Evolutionary conservation across 116 monocot species (phyloP).

Genomic region (Phalaenopsis hybrid): DNA sequence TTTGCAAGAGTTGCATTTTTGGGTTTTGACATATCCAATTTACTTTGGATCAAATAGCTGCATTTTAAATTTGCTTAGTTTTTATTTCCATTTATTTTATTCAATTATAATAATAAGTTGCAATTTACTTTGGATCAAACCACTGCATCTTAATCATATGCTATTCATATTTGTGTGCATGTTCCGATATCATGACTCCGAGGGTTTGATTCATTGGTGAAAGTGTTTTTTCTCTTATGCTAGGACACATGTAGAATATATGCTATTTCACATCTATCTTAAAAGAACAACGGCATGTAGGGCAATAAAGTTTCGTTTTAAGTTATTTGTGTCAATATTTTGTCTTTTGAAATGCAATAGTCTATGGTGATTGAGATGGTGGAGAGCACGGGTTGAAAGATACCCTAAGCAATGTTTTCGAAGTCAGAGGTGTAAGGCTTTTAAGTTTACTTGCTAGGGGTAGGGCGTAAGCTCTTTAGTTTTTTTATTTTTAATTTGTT

Average conservation of each 20-base stretch:
- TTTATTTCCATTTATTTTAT: slow-evolving; percentile 1
- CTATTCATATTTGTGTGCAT: not conserved
- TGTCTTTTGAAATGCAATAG: not conserved
- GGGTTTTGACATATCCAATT: not conserved
- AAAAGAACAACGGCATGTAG: not conserved
- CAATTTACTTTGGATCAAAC: not conserved
- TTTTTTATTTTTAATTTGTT: too few relatives aligned
- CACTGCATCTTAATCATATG: not conserved
- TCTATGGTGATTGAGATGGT: not conserved
- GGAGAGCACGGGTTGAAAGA: not conserved
- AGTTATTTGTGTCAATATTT: not conserved
- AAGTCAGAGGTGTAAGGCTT: too few relatives aligned
- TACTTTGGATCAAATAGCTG: not conserved
- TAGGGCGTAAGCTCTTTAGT: too few relatives aligned
- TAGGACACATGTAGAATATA: not conserved
- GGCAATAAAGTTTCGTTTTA: not conserved
- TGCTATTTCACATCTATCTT: not conserved
- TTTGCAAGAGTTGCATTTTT: not conserved
- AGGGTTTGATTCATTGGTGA: not conserved
- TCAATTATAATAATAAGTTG: not conserved
- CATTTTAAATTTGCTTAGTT: not conserved
- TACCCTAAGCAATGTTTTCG: too few relatives aligned
- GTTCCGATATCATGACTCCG: not conserved
- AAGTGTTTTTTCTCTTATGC: not conserved
- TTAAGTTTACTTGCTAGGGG: too few relatives aligned